Conservation (phyloP, 2,329 filamentous ascomycete species). For the Lachnellula suecica region DNA sequence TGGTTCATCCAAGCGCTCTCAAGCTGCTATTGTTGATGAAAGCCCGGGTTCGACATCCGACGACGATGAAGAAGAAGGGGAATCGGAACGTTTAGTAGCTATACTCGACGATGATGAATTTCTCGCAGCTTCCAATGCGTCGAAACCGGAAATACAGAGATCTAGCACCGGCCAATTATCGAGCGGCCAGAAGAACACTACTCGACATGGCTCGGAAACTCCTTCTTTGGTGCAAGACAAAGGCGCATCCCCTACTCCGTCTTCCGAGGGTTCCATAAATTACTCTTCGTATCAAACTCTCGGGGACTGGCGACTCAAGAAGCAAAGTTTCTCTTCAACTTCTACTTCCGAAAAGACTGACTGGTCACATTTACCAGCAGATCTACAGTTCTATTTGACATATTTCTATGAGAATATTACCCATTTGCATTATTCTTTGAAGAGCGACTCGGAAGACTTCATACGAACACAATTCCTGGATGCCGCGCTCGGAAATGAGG, state of each 20-base stretch:
- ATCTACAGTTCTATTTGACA: slow-evolving; percentile 74
- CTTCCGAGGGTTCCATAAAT: slow-evolving; percentile 39
- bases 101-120: slow-evolving; percentile 56
- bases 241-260: slow-evolving; percentile 52
- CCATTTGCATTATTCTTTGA: slow-evolving; percentile 79
- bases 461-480: slow-evolving; percentile 70
- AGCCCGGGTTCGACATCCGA: slow-evolving; percentile 52
- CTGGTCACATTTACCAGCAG: slow-evolving; percentile 60
- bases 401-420: slow-evolving; percentile 79
- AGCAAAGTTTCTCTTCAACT: slow-evolving; percentile 29
- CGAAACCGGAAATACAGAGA: slow-evolving; percentile 33
- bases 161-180: slow-evolving; percentile 40
- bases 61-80: slow-evolving; percentile 48
- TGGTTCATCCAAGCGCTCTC: slow-evolving; percentile 36
- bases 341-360: slow-evolving; percentile 35
- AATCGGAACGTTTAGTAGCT: slow-evolving; percentile 46
- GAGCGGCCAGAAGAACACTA: slow-evolving; percentile 35
- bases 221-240: slow-evolving; percentile 51
- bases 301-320: slow-evolving; percentile 12
- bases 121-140: slow-evolving; percentile 16
- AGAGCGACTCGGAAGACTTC: slow-evolving; percentile 70
- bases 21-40: slow-evolving; percentile 26
- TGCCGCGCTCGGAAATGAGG: slow-evolving; percentile 73
- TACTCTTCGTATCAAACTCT: slow-evolving; percentile 23
- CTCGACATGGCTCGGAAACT: slow-evolving; percentile 51